A percentile compares a stretch with the other conserved stretches of the same genome.
Evolutionary conservation across 169 alveolate species (phyloP).

Genomic region (Eimeria tenella): DNA sequence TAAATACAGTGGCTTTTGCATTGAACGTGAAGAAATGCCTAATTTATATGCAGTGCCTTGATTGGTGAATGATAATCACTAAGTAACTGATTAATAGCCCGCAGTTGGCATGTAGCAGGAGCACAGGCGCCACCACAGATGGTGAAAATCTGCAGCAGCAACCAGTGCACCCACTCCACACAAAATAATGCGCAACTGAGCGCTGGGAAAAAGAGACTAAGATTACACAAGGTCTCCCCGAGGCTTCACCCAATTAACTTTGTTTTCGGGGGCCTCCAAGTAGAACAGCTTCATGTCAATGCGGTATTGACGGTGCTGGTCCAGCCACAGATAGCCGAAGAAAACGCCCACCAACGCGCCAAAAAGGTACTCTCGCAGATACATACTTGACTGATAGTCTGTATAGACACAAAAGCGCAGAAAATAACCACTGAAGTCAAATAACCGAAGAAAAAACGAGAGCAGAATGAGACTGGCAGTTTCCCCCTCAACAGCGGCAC

Average conservation of each 20-base stretch:
- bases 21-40: too few relatives aligned
- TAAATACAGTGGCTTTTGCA: too few relatives aligned
- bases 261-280: constrained; percentile 94
- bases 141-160: too few relatives aligned
- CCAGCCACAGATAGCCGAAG: constrained; percentile 79
- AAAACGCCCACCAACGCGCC: constrained; percentile 88
- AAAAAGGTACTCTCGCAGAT: constrained; percentile 86
- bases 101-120: too few relatives aligned
- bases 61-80: too few relatives aligned
- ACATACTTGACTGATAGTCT: constrained; percentile 87
- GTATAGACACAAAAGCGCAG: background rate
- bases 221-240: constrained; percentile 88
- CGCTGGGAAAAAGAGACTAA: too few relatives aligned
- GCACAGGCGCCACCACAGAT: too few relatives aligned
- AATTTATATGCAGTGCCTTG: too few relatives aligned
- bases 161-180: too few relatives aligned
- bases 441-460: background rate
- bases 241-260: constrained; percentile 93
- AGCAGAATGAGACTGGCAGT: background rate
- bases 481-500: background rate
- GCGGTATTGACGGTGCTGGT: constrained; percentile 79
- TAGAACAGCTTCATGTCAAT: constrained; percentile 93
- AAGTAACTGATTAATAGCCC: too few relatives aligned
- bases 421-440: background rate
- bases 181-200: too few relatives aligned